phyloP scores from a whole-genome alignment of 2,329 filamentous ascomycete species.

The Stachybotrys chartarum region DNA sequence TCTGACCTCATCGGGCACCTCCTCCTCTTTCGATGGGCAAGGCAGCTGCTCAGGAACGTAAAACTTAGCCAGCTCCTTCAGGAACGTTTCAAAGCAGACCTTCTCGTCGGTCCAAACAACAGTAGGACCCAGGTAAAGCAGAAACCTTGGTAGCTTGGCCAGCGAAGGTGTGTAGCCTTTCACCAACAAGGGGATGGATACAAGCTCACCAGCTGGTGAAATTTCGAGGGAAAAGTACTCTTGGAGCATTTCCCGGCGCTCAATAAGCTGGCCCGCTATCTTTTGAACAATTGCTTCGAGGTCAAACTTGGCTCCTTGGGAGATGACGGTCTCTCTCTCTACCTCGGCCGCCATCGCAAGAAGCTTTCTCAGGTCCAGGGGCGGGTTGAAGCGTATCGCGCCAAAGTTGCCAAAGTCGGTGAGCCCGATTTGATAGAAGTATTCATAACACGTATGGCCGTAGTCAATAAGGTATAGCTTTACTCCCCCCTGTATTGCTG shows the following conservation, averaged over 20 bases:
- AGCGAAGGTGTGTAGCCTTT: conserved; percentile 85
- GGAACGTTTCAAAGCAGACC: conserved; percentile 74
- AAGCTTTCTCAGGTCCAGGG: conserved; percentile 63
- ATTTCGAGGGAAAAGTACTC: conserved; percentile 92
- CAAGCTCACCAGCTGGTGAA: conserved; percentile 66
- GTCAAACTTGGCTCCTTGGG: conserved; percentile 51
- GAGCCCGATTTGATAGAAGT: conserved; percentile 91
- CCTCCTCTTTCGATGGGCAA: conserved; percentile 29
- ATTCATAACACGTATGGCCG: conserved; percentile 76
- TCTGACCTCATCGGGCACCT: conserved; percentile 41
- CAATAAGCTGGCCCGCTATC: conserved; percentile 63
- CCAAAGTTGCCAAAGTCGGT: conserved; percentile 97
- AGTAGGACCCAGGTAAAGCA: conserved; percentile 79
- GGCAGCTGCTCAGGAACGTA: conserved; percentile 86
- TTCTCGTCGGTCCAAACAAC: conserved; percentile 85
- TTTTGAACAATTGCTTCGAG: conserved; percentile 57
- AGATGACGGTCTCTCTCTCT: conserved; percentile 46
- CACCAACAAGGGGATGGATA: conserved; percentile 74
- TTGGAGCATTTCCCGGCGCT: conserved; percentile 73
- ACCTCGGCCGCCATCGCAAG: conserved; percentile 65
- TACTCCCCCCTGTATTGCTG: conserved; percentile 87
- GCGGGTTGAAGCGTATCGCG: conserved; percentile 68
- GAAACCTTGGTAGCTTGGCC: conserved; percentile 80
- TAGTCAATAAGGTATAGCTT: conserved; percentile 93
- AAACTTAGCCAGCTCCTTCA: conserved; percentile 82